Conservation (phyloP, 164 flowering plant genomes). For the Kingdonia uniflora region DNA sequence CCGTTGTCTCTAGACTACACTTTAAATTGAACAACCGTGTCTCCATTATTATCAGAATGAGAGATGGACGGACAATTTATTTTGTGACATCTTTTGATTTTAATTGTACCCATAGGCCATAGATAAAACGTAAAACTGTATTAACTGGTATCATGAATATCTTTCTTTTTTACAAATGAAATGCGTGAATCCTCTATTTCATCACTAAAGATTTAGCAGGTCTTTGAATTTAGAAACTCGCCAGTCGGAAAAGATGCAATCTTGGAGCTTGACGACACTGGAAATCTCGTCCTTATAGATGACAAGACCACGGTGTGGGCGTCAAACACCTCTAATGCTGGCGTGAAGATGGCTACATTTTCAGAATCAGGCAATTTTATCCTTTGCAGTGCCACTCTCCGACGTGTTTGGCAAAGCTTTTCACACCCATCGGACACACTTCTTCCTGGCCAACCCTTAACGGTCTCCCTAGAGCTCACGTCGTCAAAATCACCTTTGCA, state of each 20-base stretch:
- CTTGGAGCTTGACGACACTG: constrained; percentile 57
- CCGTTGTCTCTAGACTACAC: too few relatives aligned
- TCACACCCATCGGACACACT: constrained; percentile 83
- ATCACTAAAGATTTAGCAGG: constrained; percentile 29
- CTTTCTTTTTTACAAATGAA: too few relatives aligned
- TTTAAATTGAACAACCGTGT: too few relatives aligned
- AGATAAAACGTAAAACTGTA: not conserved
- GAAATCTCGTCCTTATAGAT: constrained; percentile 61
- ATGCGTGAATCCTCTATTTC: not conserved
- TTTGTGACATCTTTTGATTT: not conserved
- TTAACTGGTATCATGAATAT: not conserved
- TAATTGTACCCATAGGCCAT: too few relatives aligned
- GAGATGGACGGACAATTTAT: too few relatives aligned
- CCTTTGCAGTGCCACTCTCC: constrained; percentile 24
- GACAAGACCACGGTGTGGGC: constrained; percentile 38
- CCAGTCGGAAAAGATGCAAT: constrained; percentile 60
- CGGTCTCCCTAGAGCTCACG: constrained; percentile 46
- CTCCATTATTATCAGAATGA: too few relatives aligned
- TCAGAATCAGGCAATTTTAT: constrained; percentile 72
- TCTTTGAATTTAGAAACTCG: constrained; percentile 41
- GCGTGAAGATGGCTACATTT: constrained; percentile 40
- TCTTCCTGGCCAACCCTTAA: constrained; percentile 67
- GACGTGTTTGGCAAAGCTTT: constrained; percentile 58
- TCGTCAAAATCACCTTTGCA: constrained; percentile 29
- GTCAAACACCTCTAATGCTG: constrained; percentile 56